Percentiles rank a stretch among this genome's conserved stretches.
phyloP scores from a whole-genome alignment of 2,329 filamentous ascomycete genomes.

The Penicillium sp. region DNA sequence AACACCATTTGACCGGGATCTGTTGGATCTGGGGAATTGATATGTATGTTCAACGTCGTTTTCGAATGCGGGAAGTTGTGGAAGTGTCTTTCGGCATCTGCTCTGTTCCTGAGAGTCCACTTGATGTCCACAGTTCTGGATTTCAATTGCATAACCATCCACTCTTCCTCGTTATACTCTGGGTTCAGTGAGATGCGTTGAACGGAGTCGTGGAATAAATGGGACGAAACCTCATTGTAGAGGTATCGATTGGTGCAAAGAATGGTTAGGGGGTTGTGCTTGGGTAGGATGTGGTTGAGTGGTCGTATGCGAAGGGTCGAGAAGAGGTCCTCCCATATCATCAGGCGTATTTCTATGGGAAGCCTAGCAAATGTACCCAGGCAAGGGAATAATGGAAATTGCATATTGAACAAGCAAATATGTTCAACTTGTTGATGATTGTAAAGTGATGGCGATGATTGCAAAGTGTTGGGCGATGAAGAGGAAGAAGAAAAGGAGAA shows the following conservation, averaged over 20 bases:
- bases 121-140: not conserved
- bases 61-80: not conserved
- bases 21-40: not conserved
- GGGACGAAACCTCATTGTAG: slow-evolving; percentile 4
- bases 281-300: not conserved
- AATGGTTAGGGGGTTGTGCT: not conserved
- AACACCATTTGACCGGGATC: slow-evolving; percentile 2
- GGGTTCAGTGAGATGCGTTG: not conserved
- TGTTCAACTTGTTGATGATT: not conserved
- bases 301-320: not conserved
- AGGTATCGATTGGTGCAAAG: not conserved
- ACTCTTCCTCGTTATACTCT: not conserved
- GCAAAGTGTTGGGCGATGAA: not conserved
- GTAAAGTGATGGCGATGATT: not conserved
- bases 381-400: not conserved
- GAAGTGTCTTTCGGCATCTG: not conserved
- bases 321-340: slow-evolving; percentile 5
- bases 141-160: not conserved
- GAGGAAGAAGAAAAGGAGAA: not conserved
- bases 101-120: not conserved
- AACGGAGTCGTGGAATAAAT: not conserved
- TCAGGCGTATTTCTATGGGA: slow-evolving; percentile 2
- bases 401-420: not conserved
- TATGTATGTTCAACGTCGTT: not conserved
- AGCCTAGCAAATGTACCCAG: not conserved